Evolutionary conservation across 75 land plant species (phyloP).

Genomic region (Sequoia sempervirens): DNA sequence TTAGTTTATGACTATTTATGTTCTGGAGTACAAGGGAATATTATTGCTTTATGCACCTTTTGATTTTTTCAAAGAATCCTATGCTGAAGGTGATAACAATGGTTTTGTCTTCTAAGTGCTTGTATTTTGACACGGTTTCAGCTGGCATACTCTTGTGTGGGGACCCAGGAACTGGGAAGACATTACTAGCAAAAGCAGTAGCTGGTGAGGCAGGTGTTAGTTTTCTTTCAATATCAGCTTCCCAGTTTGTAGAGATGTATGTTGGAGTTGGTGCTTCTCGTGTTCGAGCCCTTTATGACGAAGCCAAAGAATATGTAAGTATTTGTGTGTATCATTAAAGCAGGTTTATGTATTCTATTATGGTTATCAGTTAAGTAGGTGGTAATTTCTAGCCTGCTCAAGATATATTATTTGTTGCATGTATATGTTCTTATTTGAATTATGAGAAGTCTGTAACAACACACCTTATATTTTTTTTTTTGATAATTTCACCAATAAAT

Average conservation of each 20-base stretch:
- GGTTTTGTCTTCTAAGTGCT: not conserved
- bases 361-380: not conserved
- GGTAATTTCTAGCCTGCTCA: not conserved
- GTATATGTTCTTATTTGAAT: not conserved
- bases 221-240: constrained; percentile 95
- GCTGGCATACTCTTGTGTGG: constrained; percentile 99
- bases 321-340: not conserved
- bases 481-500: no score
- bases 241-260: constrained; percentile 99
- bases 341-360: constrained; percentile 8
- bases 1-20: not conserved
- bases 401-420: not conserved
- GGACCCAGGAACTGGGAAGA: constrained; percentile 95
- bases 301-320: constrained; percentile 90
- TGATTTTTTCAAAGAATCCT: not conserved
- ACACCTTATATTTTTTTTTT: no score
- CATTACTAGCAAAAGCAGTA: constrained; percentile 94
- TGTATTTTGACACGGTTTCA: constrained; percentile 19
- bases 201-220: constrained; percentile 99
- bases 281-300: constrained; percentile 88
- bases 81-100: not conserved
- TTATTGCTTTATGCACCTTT: not conserved
- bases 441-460: not conserved
- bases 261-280: constrained; percentile 99
- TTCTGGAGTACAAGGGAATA: not conserved